Evolutionary conservation across 164 flowering plant genomes (phyloP).

Genomic region (Annona cherimola): DNA sequence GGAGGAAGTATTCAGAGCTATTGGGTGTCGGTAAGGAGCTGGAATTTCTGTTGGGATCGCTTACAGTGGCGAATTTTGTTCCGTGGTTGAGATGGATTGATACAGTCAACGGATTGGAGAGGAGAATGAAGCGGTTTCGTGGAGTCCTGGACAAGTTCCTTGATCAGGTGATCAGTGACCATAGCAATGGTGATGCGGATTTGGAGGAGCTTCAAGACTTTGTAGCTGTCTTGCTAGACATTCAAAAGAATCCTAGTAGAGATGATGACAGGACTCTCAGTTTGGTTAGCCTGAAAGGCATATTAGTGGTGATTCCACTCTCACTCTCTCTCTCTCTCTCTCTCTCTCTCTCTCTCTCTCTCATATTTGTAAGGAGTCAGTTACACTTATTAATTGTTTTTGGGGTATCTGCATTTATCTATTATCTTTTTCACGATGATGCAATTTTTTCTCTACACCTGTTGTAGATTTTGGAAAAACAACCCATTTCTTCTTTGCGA

Average conservation of each 20-base stretch:
- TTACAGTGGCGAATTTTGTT: neutral
- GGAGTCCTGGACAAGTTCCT: neutral
- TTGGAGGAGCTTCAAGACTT: neutral
- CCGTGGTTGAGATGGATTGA: slow-evolving; percentile 3
- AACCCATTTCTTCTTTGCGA: no score
- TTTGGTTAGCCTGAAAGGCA: neutral
- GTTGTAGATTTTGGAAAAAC: no score
- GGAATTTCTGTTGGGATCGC: neutral
- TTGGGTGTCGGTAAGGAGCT: no score
- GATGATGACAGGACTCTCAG: neutral
- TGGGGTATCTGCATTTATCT: no score
- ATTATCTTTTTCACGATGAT: no score
- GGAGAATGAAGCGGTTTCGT: neutral
- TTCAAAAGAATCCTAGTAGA: neutral
- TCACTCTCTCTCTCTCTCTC: neutral
- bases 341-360: neutral
- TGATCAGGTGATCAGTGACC: slow-evolving; percentile 1
- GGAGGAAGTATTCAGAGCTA: neutral
- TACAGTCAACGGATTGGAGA: slow-evolving; percentile 14
- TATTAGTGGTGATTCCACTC: neutral
- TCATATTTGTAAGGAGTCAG: no score
- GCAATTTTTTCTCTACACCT: no score
- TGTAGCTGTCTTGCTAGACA: neutral
- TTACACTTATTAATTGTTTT: no score
- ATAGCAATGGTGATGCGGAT: neutral